Base-by-base conservation (phyloP, 495 filamentous ascomycete species). In the Letharia lupina region DNA sequence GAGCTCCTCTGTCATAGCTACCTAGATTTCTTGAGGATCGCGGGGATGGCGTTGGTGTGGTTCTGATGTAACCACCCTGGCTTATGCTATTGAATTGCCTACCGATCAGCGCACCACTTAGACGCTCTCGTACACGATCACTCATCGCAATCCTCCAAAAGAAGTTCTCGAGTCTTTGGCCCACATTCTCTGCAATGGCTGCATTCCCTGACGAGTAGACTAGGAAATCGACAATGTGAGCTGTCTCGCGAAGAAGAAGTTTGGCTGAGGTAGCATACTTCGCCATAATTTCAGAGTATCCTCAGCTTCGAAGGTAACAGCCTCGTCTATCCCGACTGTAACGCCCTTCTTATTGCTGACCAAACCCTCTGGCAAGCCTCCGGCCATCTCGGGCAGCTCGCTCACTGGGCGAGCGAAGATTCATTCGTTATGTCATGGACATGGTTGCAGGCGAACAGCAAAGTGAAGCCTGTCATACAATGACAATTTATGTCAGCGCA, bases 71-170 rank as follows among this genome's bases (percentile, higher is more conserved):
- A 37, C 65, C 70, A 5, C 70, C 70, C 65, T 75, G 75, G 62
- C 73, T 80, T 37, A 82, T 81, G n/a, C 69, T 69, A 39, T 73
- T 67, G 48, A 84, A 81, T 42, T 83, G 69, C 10, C 57, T 68
- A 10, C 77, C 76, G 41, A 84, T 63, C 47, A 69, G 75, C 16
- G 74, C 70, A 23, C 77, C 73, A 39, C 68, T 70, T 13, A 81
- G 61, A 1, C 68, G 70, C 13, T 62, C 50, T 15, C 63, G 69
- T 12, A 82, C 67, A 12, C 56, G 63, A 11, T 74, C 62, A 28
- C 70, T 80, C 60, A 77, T 70, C 79, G 78, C 82, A 45, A 84
- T 79, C 50, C 82, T 73, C 82, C 82, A 83, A 67, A 84, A 83
- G 59, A 83, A 74, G 66, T 82, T 81, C 64, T 82, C 80, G 20